These are phyloP conservation scores for Rhododendron kiyosumense DNA, from an alignment of 148 eudicot genomes.

Conservation along the genomic window DNA sequence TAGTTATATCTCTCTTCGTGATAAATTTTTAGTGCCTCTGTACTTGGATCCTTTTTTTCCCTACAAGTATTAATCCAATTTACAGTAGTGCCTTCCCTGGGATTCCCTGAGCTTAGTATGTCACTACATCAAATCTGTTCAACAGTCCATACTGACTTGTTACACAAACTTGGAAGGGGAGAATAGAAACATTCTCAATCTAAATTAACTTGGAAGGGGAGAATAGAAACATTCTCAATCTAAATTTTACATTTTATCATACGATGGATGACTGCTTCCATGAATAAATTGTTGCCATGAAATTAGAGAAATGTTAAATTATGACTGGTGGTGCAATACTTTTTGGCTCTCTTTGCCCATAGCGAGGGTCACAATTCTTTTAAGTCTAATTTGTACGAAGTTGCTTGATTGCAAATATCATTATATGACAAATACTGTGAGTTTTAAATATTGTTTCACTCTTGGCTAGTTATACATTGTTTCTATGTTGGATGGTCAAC, in stretches of 20 bases:
- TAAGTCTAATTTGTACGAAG: neutral
- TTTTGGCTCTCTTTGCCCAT: neutral
- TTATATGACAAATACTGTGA: neutral
- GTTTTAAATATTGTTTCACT: neutral
- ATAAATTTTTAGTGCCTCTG: neutral
- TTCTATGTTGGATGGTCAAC: neutral
- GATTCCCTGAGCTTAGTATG: neutral
- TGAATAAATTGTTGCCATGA: slow-evolving; percentile 1
- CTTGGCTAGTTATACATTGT: neutral
- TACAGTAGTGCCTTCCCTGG: neutral
- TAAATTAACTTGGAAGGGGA: neutral
- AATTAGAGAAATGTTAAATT: neutral
- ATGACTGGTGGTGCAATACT: neutral
- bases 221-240: neutral
- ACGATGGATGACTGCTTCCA: neutral
- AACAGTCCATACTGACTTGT: neutral
- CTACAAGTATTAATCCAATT: neutral
- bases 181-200: neutral
- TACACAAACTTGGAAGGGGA: neutral
- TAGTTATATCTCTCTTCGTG: neutral
- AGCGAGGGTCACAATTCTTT: neutral
- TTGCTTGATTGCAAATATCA: neutral
- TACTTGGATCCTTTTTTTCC: neutral
- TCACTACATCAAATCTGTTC: neutral
- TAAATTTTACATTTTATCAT: neutral